Base-by-base conservation (phyloP, 129 eudicot genomes). In the Lonicera japonica region DNA sequence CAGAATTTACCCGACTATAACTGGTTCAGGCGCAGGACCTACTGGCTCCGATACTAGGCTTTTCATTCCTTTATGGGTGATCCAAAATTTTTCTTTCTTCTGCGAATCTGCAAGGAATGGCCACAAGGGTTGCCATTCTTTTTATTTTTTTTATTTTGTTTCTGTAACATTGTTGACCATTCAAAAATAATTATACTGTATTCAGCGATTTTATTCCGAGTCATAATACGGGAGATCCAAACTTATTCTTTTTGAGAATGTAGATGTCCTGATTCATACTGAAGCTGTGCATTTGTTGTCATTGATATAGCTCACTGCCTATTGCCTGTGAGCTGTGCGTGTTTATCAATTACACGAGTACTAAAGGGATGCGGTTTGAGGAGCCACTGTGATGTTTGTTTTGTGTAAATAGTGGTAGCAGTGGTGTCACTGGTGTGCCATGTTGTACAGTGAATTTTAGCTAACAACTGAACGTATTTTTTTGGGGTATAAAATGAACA, bases 11-110 rank as follows among this genome's bases (percentile, higher is more conserved):
- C 85, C 1, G 85, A 79, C 64, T 79, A 79, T 75, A 79, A 75
- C 80, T 75, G 85, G 85, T 79, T 79, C 77, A 65, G 85, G 50
- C 80, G 85, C 72, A 70, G 85, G 62, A 79, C 85, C 20, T 79
- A 70, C 74, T 70, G 74, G 80, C 73, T 70, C 64, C 77, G 85
- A 34, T 79, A 79, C 59, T 79, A 75, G 81, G 19, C 17, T 21
- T 64, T 48, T 50, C 55, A 20, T 50, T 8, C 20, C 3, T 50
- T 50, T 50, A 11, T 50, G 21, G 54, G 54, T 17, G 54, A 17
- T 50, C 54, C 3, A 10, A 43, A 14, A 43, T 43, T 43, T 4
- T 43, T 8, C 8, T 43, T 43, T 43, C 8, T 43, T 43, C 16
- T 43, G 16, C 50, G 14, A 43, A 8, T 43, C 16, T 43, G 5